These are phyloP conservation scores for Tetradesmus obliquus DNA, from an alignment of 139 green algal genomes.

Conservation along the genomic window DNA sequence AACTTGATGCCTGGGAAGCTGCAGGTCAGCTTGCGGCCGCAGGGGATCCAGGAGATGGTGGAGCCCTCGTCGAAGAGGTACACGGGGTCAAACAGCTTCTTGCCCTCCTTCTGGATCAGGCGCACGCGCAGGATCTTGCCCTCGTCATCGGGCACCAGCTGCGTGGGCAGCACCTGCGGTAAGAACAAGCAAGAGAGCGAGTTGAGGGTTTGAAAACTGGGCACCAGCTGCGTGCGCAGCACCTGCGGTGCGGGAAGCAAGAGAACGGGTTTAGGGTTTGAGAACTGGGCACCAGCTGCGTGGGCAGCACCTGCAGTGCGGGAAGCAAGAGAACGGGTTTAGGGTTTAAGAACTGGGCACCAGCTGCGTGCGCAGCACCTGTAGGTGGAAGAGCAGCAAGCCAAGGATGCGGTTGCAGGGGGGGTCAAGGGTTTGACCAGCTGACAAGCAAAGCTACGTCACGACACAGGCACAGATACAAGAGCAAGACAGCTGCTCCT, in stretches of 20 bases:
- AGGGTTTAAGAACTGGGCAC: conserved; percentile 71
- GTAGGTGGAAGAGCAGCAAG: background rate
- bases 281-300: conserved; percentile 94
- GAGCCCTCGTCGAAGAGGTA: conserved; percentile 99
- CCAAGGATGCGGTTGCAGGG: too few species aligned
- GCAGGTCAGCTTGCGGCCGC: conserved; percentile 99
- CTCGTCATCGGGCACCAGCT: conserved; percentile 99
- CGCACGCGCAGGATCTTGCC: conserved; percentile 99
- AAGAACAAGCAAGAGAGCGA: background rate
- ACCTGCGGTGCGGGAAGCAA: conserved; percentile 70
- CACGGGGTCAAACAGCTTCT: conserved; percentile 87
- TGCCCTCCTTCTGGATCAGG: conserved; percentile 99
- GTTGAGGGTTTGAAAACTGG: conserved; percentile 30
- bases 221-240: conserved; percentile 99
- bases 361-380: conserved; percentile 99
- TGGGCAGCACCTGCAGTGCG: conserved; percentile 93
- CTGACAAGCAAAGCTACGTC: too few species aligned
- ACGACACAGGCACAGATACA: background rate
- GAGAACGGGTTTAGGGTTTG: background rate
- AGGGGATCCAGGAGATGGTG: conserved; percentile 99
- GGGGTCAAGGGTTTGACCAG: too few species aligned
- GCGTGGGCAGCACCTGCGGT: conserved; percentile 96
- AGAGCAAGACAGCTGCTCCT: background rate
- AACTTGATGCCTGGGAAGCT: conserved; percentile 98
- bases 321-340: background rate